phyloP scores from a whole-genome alignment of 768 basidiomycete species.

The Lentinus brumalis region DNA sequence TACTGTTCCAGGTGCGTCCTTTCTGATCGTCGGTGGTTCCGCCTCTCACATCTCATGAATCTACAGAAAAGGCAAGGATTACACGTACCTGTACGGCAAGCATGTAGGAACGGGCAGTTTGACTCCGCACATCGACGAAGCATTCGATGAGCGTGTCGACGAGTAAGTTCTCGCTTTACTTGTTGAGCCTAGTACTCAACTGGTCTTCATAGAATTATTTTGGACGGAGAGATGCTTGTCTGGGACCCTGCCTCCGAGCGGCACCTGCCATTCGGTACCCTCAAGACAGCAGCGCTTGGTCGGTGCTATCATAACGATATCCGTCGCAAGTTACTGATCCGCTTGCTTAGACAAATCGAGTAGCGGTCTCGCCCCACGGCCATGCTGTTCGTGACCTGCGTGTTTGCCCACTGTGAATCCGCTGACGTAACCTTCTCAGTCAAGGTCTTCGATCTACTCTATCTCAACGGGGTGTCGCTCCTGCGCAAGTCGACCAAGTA shows the following conservation, averaged over 20 bases:
- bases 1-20: slow-evolving; percentile 83
- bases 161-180: slow-evolving; percentile 56
- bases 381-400: slow-evolving; percentile 69
- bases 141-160: slow-evolving; percentile 74
- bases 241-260: slow-evolving; percentile 92
- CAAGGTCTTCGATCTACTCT: slow-evolving; percentile 94
- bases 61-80: slow-evolving; percentile 84
- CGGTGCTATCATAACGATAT: slow-evolving; percentile 13
- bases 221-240: slow-evolving; percentile 98
- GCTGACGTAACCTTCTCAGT: slow-evolving; percentile 47
- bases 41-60: background rate
- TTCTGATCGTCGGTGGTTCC: background rate
- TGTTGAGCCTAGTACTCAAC: background rate
- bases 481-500: slow-evolving; percentile 70
- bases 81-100: slow-evolving; percentile 89
- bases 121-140: slow-evolving; percentile 80
- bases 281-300: slow-evolving; percentile 94
- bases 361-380: slow-evolving; percentile 73
- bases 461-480: slow-evolving; percentile 81
- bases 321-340: background rate
- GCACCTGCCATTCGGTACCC: slow-evolving; percentile 87
- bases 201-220: slow-evolving; percentile 65
- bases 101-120: slow-evolving; percentile 81
- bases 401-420: background rate
- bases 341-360: slow-evolving; percentile 61